A percentile compares a stretch with the other conserved stretches of the same genome.
Evolutionary conservation across 1,284 basidiomycete genomes (phyloP).

Genomic region (Marasmius sp.): DNA sequence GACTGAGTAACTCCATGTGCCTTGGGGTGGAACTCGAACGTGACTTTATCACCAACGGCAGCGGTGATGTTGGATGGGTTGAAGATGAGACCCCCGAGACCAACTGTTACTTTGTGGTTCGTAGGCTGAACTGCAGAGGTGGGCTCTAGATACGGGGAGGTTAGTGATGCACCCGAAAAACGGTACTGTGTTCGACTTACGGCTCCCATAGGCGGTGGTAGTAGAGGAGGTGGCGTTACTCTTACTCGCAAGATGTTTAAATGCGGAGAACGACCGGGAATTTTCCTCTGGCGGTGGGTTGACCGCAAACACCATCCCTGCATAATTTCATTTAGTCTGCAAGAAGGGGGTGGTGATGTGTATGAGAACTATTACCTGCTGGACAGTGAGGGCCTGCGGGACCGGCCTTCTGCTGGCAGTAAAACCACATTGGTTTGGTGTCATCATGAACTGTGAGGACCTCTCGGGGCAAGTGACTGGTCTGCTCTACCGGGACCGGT

Average conservation of each 20-base stretch:
- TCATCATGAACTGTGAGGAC: conserved; percentile 24
- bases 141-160: conserved; percentile 23
- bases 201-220: conserved; percentile 13
- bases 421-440: conserved; percentile 38
- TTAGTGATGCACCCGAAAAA: conserved; percentile 29
- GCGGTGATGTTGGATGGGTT: conserved; percentile 45
- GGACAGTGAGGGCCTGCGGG: conserved; percentile 7
- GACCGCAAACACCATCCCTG: conserved; percentile 56
- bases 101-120: conserved; percentile 41
- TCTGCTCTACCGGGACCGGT: background rate
- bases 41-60: conserved; percentile 43
- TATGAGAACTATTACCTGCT: conserved; percentile 22
- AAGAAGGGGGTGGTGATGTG: conserved; percentile 1
- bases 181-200: conserved; percentile 31
- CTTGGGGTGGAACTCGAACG: conserved; percentile 27
- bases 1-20: conserved; percentile 67
- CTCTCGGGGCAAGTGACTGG: conserved; percentile 12
- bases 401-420: conserved; percentile 33
- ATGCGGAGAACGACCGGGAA: conserved; percentile 44
- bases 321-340: background rate
- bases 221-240: conserved; percentile 29
- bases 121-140: conserved; percentile 31
- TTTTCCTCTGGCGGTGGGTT: conserved; percentile 43
- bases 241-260: conserved; percentile 39
- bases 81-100: conserved; percentile 35